phyloP scores from a whole-genome alignment of 805 yeast species.

The Ogataea glucozyma region DNA sequence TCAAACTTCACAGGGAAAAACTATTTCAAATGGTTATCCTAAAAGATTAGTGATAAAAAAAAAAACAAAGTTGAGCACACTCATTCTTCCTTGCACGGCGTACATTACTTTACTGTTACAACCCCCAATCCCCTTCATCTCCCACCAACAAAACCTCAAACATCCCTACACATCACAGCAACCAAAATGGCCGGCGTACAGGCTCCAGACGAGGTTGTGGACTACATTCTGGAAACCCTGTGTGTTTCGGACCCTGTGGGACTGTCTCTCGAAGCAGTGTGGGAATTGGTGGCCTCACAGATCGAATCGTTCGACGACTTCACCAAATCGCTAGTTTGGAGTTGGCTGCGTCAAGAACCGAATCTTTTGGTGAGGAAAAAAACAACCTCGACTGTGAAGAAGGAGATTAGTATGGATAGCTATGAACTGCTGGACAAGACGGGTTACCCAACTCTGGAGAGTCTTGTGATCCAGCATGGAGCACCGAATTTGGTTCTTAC shows the following conservation, averaged over 20 bases:
- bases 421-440: slow-evolving; percentile 20
- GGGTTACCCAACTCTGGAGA: slow-evolving; percentile 3
- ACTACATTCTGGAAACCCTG: slow-evolving; percentile 34
- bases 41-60: too few species aligned
- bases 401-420: too few species aligned
- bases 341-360: slow-evolving; percentile 37
- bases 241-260: slow-evolving; percentile 39
- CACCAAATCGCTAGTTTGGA: slow-evolving; percentile 37
- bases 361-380: slow-evolving; percentile 24
- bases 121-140: too few species aligned
- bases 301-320: slow-evolving; percentile 31
- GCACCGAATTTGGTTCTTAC: slow-evolving; percentile 27
- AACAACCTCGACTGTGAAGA: background rate
- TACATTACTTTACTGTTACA: too few species aligned
- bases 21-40: too few species aligned
- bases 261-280: slow-evolving; percentile 32
- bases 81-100: too few species aligned
- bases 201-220: slow-evolving; percentile 40
- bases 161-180: too few species aligned
- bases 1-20: too few species aligned
- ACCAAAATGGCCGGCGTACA: slow-evolving; percentile 8
- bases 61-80: too few species aligned
- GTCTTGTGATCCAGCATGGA: slow-evolving; percentile 13
- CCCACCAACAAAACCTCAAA: too few species aligned
- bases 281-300: slow-evolving; percentile 32